Base-by-base conservation (phyloP, 2,329 filamentous ascomycete species). In the Epichloe hybrida region DNA sequence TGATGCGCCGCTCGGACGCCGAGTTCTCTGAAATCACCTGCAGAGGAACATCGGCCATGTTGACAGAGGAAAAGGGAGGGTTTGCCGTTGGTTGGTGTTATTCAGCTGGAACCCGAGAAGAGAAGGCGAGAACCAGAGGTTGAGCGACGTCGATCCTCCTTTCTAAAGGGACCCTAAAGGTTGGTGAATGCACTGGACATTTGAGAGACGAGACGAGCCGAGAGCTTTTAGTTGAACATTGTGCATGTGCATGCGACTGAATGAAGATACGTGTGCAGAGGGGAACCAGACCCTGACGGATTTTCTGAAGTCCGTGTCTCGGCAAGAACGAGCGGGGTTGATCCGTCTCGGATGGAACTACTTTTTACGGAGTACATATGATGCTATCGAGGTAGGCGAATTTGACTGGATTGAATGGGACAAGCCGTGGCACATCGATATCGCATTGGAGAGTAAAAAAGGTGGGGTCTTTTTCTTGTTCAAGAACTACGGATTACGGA, bases 1-100 rank as follows among this genome's bases (percentile, higher is more conserved):
- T 91, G 65, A 97, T 82, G 58, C 93, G 87, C 54, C 91, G 86
- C 71, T 98, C 93, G 48, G 88, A 90, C 46, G 83, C 80, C 46
- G 85, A 76, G 67, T 84, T 86, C 54, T 88, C 83, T 48, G 86
- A 91, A 54, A 77, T 77, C 62, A 93, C 79, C 56, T 83, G 75
- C 60, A 93, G 75, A 57, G 86, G 83, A 51, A 93, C 77, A 66
- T 93, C 88, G 50, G 81, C 78, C 72, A 85, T 80, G 64, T 38
- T 42, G 21, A 35, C 17, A 37, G 39, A 46, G n/a, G 13, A 13
- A 38, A 31, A 31, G 12, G 17, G 15, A 35, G 40, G 20, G 40
- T 34, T 31, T 38, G 34, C 8, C 31, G 47, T 34, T 49, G 12
- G 37, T 23, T n/a, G 23, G 20, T 23, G 46, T 41, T 5, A 11